These are phyloP conservation scores for Elongisporangium undulatum DNA, from an alignment of 352 stramenopile species.

Conservation along the genomic window DNA sequence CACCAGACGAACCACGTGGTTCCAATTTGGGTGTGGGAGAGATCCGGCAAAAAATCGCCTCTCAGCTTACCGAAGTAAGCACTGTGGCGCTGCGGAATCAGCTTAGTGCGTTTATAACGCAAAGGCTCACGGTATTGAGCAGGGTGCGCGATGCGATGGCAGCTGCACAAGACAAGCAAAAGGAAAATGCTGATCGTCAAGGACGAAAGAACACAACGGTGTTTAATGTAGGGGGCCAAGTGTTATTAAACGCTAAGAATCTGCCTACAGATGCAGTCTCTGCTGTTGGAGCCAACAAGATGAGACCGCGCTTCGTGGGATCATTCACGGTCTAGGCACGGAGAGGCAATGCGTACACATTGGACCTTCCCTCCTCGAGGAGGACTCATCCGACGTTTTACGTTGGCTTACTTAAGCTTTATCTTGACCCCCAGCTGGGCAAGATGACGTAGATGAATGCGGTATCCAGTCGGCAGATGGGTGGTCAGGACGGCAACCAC, in stretches of 20 bases:
- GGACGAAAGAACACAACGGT: conserved; percentile 5
- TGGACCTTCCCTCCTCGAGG: conserved; percentile 14
- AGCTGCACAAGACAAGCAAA: conserved; percentile 13
- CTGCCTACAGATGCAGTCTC: conserved; percentile 10
- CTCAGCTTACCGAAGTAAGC: background rate
- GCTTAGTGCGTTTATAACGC: conserved; percentile 7
- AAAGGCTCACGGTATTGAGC: conserved; percentile 6
- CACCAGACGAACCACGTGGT: background rate
- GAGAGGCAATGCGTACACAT: conserved; percentile 13
- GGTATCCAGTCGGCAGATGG: too few relatives aligned
- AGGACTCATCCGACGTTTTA: conserved; percentile 16
- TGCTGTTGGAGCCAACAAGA: conserved; percentile 10
- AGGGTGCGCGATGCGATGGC: conserved; percentile 12
- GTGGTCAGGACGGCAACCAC: too few relatives aligned
- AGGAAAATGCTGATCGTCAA: conserved; percentile 8
- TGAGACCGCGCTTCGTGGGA: conserved; percentile 14
- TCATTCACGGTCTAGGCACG: conserved; percentile 14
- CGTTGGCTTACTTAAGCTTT: conserved; percentile 15
- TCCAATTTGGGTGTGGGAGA: conserved; percentile 6
- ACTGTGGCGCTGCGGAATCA: conserved; percentile 1
- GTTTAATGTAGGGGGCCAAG: conserved; percentile 11
- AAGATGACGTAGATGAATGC: background rate
- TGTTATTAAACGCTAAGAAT: conserved; percentile 15
- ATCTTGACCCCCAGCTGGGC: conserved; percentile 1
- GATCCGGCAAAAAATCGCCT: background rate